Base-by-base conservation (phyloP, 2,329 filamentous ascomycete species). In the Rutstroemia sp. region DNA sequence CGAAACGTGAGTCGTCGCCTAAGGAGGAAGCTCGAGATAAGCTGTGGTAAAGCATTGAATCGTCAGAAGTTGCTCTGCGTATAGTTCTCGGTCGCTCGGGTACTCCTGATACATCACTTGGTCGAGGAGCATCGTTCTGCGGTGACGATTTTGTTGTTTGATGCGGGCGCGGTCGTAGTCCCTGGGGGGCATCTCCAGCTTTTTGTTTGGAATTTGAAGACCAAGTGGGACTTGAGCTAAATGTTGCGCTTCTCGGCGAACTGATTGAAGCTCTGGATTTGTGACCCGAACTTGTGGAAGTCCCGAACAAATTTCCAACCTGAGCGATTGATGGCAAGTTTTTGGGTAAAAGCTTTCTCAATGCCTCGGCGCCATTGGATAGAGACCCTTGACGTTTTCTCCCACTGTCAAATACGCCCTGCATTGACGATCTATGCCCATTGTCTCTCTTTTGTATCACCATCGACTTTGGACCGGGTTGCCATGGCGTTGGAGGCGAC, bases 1-100 rank as follows among this genome's bases (percentile, higher is more conserved):
- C 82, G 70, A 94, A 97, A 46, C 86, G 80, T 40, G 83, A 82
- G 64, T 92, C 89, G 67, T 96, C 89, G 2, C 92, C 92, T 0
- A 95, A 78, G 0, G 90, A 95, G 0, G 91, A 94, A 0, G 87
- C 84, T 25, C 84, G 79, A 0, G 92, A 95, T 2, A 91, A 75
- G 4, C 82, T 84, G 63, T 89, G 83, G 63, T 87, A 87, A 16
- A 94, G 77, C 58, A 95, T 72, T 5, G 89, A 94, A 57, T 91
- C 86, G 68, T 95, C 88, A 1, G 89, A 92, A 1, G 82, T 84
- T 0, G 83, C 81, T 62, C 83, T 77, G 45, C 82, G 78, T 30
- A 90, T 19, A 44, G 38, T n/a, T 36, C 45, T 56, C 14, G 64
- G 63, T 17, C 61, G 51, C 10, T 47, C 46, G 12, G 44, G 16